Percentiles rank a stretch among this genome's conserved stretches.
These are phyloP conservation scores for Amauroascus verrucosus DNA, from an alignment of 2,329 filamentous ascomycete genomes.

Conservation along the genomic window DNA sequence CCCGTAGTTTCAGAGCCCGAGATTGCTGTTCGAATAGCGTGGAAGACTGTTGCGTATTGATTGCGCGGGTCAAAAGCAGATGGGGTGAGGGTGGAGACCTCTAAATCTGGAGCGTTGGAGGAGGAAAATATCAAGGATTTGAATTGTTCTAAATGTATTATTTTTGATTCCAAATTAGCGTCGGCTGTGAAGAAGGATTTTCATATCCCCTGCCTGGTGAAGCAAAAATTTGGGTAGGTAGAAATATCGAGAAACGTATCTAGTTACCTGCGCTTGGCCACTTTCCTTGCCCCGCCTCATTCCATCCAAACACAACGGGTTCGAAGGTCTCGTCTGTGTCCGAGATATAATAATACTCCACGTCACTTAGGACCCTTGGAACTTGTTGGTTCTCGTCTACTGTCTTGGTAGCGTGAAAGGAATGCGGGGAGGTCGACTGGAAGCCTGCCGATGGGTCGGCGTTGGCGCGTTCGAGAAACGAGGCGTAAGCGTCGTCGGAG, in stretches of 20 bases:
- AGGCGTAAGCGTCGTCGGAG: constrained; percentile 70
- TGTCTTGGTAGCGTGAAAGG: constrained; percentile 11
- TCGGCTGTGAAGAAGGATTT: no score
- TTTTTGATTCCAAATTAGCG: not conserved
- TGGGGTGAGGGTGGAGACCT: constrained; percentile 56
- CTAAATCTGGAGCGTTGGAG: constrained; percentile 34
- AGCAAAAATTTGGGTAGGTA: no score
- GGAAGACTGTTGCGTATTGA: constrained; percentile 47
- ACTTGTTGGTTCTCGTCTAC: constrained; percentile 42
- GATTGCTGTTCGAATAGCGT: constrained; percentile 47
- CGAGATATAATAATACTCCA: constrained; percentile 60
- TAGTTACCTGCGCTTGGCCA: not conserved
- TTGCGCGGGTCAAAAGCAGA: constrained; percentile 63
- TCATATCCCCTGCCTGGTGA: no score
- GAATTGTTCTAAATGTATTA: constrained; percentile 50
- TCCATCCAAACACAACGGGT: constrained; percentile 57
- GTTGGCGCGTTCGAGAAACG: constrained; percentile 82
- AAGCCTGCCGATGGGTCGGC: constrained; percentile 43
- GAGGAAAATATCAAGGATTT: constrained; percentile 48
- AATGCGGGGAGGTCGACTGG: constrained; percentile 15
- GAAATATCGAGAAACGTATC: no score
- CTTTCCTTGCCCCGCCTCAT: constrained; percentile 18
- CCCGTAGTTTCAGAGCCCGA: constrained; percentile 36
- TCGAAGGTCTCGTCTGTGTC: constrained; percentile 82
- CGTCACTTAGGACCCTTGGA: constrained; percentile 48